Percentiles rank a stretch among this genome's conserved stretches.
These are phyloP conservation scores for Trebouxia sp. DNA, from an alignment of 139 green algal genomes.

Conservation along the genomic window DNA sequence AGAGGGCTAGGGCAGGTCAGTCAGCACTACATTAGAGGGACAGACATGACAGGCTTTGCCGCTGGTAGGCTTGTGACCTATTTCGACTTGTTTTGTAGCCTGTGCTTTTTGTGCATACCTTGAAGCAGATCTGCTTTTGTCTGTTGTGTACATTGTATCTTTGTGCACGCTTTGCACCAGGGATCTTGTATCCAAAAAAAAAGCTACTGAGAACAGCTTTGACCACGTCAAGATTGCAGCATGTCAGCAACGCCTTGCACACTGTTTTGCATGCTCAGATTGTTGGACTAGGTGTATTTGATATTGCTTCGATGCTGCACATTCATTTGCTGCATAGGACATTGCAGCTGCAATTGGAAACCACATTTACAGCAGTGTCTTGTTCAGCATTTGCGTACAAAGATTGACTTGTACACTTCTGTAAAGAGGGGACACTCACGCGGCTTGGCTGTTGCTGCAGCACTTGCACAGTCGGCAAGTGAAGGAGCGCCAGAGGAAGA, in stretches of 20 bases:
- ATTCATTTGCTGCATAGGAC: background rate
- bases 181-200: background rate
- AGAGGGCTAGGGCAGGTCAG: conserved; percentile 1
- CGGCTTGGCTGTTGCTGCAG: too few species aligned
- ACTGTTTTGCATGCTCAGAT: background rate
- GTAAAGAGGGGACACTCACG: too few species aligned
- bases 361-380: background rate
- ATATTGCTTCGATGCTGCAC: background rate
- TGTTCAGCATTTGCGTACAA: background rate
- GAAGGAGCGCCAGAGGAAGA: conserved; percentile 13
- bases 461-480: conserved; percentile 10
- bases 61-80: background rate
- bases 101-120: background rate
- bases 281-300: background rate
- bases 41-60: conserved; percentile 19
- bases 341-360: background rate
- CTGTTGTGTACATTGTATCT: background rate
- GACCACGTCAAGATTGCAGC: background rate
- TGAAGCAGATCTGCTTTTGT: background rate
- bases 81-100: background rate
- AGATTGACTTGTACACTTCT: background rate
- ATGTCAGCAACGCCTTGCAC: background rate
- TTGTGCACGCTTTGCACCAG: background rate
- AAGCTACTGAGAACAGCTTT: background rate
- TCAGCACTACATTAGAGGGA: conserved; percentile 9